phyloP scores from a whole-genome alignment of 306 rosid species.

The Rosa rugosa region DNA sequence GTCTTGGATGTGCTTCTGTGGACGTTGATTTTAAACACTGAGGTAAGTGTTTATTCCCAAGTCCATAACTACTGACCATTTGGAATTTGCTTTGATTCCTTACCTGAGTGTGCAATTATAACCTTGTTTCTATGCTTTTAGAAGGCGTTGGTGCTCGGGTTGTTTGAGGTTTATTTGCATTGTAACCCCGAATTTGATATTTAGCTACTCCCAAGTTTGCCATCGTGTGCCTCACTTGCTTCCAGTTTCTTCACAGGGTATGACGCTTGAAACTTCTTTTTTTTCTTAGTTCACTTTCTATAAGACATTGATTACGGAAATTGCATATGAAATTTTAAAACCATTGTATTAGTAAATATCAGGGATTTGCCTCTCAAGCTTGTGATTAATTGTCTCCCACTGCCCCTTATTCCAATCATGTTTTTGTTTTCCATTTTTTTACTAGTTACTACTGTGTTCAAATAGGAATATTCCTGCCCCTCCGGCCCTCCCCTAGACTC shows the following conservation, averaged over 20 bases:
- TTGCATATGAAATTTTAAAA: background rate
- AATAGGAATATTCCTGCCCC: background rate
- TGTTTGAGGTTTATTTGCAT: background rate
- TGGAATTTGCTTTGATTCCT: constrained; percentile 1
- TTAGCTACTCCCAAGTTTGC: constrained; percentile 5
- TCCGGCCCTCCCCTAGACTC: no score
- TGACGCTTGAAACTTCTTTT: background rate
- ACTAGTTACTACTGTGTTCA: background rate
- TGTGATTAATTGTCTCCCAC: background rate
- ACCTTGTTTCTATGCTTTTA: constrained; percentile 14
- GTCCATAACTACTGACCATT: background rate
- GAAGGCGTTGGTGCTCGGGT: background rate
- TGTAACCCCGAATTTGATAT: background rate
- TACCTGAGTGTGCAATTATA: background rate
- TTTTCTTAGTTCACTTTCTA: background rate
- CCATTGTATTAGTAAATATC: background rate
- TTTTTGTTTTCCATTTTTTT: background rate
- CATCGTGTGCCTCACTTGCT: background rate
- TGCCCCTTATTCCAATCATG: background rate
- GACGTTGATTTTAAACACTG: constrained; percentile 14
- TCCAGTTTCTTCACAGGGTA: background rate
- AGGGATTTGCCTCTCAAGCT: background rate
- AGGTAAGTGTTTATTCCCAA: constrained; percentile 24
- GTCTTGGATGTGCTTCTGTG: constrained; percentile 8
- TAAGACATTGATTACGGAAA: background rate